Evolutionary conservation across 2,329 filamentous ascomycete genomes (phyloP), one percentile per base, ranked within the genome.

Genomic region (Penicillium sp.): DNA sequence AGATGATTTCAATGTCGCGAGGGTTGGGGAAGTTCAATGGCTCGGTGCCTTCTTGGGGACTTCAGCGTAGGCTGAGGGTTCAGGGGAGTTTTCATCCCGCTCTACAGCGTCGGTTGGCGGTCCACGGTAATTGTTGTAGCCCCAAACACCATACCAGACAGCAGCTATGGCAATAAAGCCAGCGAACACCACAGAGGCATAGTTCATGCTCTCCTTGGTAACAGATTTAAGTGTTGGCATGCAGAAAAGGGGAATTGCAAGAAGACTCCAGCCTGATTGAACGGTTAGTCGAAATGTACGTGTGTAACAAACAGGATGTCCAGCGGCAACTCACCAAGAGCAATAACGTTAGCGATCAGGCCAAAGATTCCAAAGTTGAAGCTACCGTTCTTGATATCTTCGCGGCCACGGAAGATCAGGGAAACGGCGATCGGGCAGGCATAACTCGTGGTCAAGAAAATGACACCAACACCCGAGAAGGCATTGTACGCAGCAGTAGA

Each of bases 391-490:
- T 69, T 76, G 53, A 90, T 78, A 57, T 86, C 81, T 66, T 81
- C 79, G 46, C 88, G 84, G 11, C 85, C 81, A 25, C 81, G 81
- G 54, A 85, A 67, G 52, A 70, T 55, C 64, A 90, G 73, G 53
- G 82, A 89, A 59, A 88, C 83, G 25, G 82, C 79, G 53, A 90
- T 87, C 19, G 88, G 88, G 1, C 80, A 80, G 36, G 84, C 86
- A 67, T 91, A 91, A 50, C 86, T 84, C 39, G 86, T 78, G 0
- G 87, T 90, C 1, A 92, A 81, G 63, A 88, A 91, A 69, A 92
- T 91, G 11, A 89, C 91, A 2, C 88, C 89, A 0, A 91, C 88
- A 44, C 88, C 88, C 0, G 88, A 91, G 72, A 92, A 92, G n/a
- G 85, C 86, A 75, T 87, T 88, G 78, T 92, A 92, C 0, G 89